Percentiles rank a stretch among this genome's conserved stretches.
These are phyloP conservation scores for Colletotrichum plurivorum DNA, from an alignment of 2,329 filamentous ascomycete species.

Conservation along the genomic window DNA sequence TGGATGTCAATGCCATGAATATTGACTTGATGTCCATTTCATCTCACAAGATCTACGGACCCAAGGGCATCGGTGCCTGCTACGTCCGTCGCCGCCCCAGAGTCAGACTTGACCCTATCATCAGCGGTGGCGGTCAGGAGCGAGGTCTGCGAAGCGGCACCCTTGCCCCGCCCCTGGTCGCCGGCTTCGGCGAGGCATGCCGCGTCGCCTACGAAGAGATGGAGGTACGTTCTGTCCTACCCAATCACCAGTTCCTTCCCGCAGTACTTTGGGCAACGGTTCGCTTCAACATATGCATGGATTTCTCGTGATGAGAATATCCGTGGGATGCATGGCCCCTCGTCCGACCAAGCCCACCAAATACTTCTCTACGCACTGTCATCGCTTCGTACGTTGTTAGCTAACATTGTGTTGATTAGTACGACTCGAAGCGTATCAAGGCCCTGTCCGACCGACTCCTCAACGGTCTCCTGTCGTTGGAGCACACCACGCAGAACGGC, in stretches of 20 bases:
- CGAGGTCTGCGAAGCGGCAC: conserved; percentile 95
- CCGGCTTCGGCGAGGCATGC: conserved; percentile 96
- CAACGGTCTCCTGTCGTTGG: conserved; percentile 86
- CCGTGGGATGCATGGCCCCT: conserved; percentile 76
- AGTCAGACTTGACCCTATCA: conserved; percentile 95
- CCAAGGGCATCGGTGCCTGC: conserved; percentile 96
- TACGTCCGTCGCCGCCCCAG: conserved; percentile 93
- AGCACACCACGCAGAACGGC: conserved; percentile 94
- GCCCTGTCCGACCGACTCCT: conserved; percentile 86
- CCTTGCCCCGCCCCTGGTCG: conserved; percentile 87
- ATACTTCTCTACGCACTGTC: conserved; percentile 4
- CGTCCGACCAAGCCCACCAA: conserved; percentile 66
- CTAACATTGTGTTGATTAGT: conserved; percentile 66
- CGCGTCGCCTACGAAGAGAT: conserved; percentile 92
- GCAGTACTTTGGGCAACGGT: conserved; percentile 75
- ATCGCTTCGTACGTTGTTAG: neutral
- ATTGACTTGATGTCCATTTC: conserved; percentile 99
- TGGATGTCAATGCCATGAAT: conserved; percentile 98
- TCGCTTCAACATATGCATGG: conserved; percentile 87
- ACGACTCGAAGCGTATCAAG: conserved; percentile 89
- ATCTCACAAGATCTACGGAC: conserved; percentile 98
- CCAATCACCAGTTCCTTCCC: conserved; percentile 32
- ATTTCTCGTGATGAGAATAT: conserved; percentile 80
- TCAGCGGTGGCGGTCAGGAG: conserved; percentile 96
- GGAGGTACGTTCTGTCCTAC: conserved; percentile 74